These are phyloP conservation scores for Neonothopanus nambi DNA, from an alignment of 1,284 basidiomycete species.

Conservation along the genomic window DNA sequence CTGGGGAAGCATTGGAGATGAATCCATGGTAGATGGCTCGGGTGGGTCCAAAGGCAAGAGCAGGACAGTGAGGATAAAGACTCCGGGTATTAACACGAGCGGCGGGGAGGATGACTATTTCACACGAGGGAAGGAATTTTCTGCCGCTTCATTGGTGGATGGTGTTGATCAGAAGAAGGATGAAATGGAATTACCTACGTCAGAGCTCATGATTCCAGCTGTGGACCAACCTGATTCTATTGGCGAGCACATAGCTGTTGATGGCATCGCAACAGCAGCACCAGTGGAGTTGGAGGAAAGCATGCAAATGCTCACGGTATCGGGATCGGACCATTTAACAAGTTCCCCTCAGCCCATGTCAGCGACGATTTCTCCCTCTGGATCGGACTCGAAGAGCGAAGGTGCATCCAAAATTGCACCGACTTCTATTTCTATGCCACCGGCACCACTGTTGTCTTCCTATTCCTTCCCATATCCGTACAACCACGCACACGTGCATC, in stretches of 20 bases:
- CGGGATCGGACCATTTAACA: background rate
- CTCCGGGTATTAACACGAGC: background rate
- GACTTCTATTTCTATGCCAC: constrained; percentile 9
- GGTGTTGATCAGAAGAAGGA: too few relatives aligned
- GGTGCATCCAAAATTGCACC: constrained; percentile 4
- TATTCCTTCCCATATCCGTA: constrained; percentile 15
- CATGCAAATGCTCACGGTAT: background rate
- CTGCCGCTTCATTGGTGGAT: constrained; percentile 4
- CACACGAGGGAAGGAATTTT: constrained; percentile 13
- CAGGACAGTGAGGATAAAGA: background rate
- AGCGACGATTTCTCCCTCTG: background rate
- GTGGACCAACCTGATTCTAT: too few relatives aligned
- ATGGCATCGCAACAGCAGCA: background rate
- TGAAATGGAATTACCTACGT: background rate
- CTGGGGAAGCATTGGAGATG: background rate
- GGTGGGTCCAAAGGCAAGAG: background rate
- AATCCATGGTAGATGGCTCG: background rate
- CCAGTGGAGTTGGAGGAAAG: background rate
- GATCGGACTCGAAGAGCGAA: background rate
- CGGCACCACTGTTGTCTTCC: constrained; percentile 13
- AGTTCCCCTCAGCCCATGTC: constrained; percentile 1
- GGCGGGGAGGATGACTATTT: constrained; percentile 16
- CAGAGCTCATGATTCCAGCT: background rate
- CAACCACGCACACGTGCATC: constrained; percentile 10
- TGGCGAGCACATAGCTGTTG: too few relatives aligned